A percentile compares a stretch with the other conserved stretches of the same genome.
Evolutionary conservation across 2,329 filamentous ascomycete species (phyloP).

Genomic region (Septoria petroselini): DNA sequence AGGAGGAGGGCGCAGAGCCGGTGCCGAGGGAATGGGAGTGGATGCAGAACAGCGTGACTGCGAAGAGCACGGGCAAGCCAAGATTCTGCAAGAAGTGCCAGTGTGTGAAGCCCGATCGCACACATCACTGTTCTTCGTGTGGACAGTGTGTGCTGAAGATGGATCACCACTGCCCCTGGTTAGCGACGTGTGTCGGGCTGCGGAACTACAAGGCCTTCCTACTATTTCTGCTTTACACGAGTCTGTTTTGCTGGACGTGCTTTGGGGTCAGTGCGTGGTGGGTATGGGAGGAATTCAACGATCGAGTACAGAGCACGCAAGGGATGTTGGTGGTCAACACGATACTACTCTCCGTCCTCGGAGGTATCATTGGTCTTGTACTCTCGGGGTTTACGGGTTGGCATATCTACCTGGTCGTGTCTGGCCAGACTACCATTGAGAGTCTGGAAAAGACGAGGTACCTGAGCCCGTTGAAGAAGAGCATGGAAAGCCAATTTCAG

Average conservation of each 20-base stretch:
- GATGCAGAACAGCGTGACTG: slow-evolving; percentile 69
- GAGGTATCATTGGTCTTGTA: slow-evolving; percentile 87
- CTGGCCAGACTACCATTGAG: slow-evolving; percentile 90
- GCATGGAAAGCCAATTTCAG: slow-evolving; percentile 61
- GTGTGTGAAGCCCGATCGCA: slow-evolving; percentile 86
- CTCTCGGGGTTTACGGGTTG: slow-evolving; percentile 84
- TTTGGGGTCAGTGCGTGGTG: slow-evolving; percentile 75
- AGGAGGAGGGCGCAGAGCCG: slow-evolving; percentile 32
- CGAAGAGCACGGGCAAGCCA: slow-evolving; percentile 76
- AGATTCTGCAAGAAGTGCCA: slow-evolving; percentile 98
- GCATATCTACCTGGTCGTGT: slow-evolving; percentile 78
- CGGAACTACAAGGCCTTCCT: slow-evolving; percentile 95
- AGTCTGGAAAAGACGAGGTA: slow-evolving; percentile 95
- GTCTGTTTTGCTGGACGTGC: slow-evolving; percentile 76
- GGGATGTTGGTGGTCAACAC: slow-evolving; percentile 80
- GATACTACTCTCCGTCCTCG: slow-evolving; percentile 79
- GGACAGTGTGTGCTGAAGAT: slow-evolving; percentile 95
- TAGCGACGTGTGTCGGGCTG: slow-evolving; percentile 90
- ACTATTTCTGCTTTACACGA: slow-evolving; percentile 86
- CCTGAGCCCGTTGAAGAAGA: slow-evolving; percentile 71
- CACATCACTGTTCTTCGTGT: slow-evolving; percentile 96
- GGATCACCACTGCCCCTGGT: slow-evolving; percentile 99
- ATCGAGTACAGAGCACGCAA: slow-evolving; percentile 67
- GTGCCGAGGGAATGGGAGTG: slow-evolving; percentile 26
- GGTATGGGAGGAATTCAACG: slow-evolving; percentile 80